These are phyloP conservation scores for Flueggea neowawraea DNA, from an alignment of 441 rosid species.

Conservation along the genomic window DNA sequence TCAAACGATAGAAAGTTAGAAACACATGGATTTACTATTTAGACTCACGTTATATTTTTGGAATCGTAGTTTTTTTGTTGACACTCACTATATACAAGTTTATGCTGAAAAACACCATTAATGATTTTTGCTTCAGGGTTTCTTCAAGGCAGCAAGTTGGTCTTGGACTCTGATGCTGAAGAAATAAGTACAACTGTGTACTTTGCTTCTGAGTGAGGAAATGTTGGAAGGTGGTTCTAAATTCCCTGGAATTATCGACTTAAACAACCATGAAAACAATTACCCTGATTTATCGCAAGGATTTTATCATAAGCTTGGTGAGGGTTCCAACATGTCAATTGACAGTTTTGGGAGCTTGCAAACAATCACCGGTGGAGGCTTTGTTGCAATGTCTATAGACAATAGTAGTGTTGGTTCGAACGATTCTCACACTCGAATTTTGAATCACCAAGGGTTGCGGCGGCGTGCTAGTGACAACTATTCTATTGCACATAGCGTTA, in stretches of 20 bases:
- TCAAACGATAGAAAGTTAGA: too few relatives aligned
- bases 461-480: conserved; percentile 31
- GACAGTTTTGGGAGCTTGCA: conserved; percentile 48
- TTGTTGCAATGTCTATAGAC: conserved; percentile 59
- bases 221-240: conserved; percentile 33
- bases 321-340: conserved; percentile 65
- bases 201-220: conserved; percentile 1
- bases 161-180: conserved; percentile 19
- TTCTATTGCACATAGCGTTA: too few relatives aligned
- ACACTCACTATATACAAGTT: background rate
- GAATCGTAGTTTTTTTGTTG: too few relatives aligned
- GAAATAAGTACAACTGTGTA: conserved; percentile 15
- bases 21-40: too few relatives aligned
- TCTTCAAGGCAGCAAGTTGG: background rate
- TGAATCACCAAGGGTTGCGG: conserved; percentile 63
- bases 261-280: conserved; percentile 26
- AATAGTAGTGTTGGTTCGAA: conserved; percentile 53
- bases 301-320: conserved; percentile 57
- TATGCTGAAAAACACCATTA: background rate
- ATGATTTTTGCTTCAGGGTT: conserved; percentile 15
- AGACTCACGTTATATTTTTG: too few relatives aligned
- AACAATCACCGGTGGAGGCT: conserved; percentile 65
- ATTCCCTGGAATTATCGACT: conserved; percentile 29
- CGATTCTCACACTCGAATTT: conserved; percentile 63
- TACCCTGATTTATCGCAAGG: conserved; percentile 59